A percentile compares a stretch with the other conserved stretches of the same genome.
Conservation (phyloP, 768 basidiomycete genomes). For the Scleroderma citrinum region DNA sequence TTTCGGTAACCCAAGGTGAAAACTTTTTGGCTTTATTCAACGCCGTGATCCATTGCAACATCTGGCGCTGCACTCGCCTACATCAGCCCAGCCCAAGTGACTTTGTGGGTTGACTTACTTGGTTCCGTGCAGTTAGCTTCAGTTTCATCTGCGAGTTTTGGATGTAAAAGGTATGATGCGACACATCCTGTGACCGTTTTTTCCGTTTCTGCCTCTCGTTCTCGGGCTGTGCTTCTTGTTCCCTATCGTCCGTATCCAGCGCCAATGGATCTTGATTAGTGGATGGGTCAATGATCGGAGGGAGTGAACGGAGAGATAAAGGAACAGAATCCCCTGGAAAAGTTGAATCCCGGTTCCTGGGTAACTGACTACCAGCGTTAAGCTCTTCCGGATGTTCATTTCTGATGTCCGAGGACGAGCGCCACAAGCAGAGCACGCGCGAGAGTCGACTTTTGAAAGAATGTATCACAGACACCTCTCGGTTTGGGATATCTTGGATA, state of each 20-base stretch:
- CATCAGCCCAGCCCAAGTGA: not conserved
- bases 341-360: conserved; percentile 10
- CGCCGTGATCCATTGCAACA: conserved; percentile 95
- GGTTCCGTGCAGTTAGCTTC: conserved; percentile 82
- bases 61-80: conserved; percentile 61
- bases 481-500: conserved; percentile 13
- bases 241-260: conserved; percentile 7
- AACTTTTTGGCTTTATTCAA: conserved; percentile 73
- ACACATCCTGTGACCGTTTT: conserved; percentile 55
- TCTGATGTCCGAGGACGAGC: conserved; percentile 10
- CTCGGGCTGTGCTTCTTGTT: conserved; percentile 19
- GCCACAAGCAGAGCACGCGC: conserved; percentile 36
- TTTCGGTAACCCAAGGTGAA: conserved; percentile 71
- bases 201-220: conserved; percentile 43
- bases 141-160: conserved; percentile 86
- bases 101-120: conserved; percentile 40
- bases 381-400: conserved; percentile 5
- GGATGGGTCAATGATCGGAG: conserved; percentile 75
- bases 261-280: conserved; percentile 61
- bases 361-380: conserved; percentile 1
- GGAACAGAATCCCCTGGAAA: conserved; percentile 33
- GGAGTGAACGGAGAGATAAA: conserved; percentile 37
- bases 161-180: conserved; percentile 92
- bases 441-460: conserved; percentile 46
- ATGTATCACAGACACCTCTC: conserved; percentile 36